Evolutionary conservation across 352 stramenopile genomes (phyloP).

Genomic region (Pythium brachiatum): DNA sequence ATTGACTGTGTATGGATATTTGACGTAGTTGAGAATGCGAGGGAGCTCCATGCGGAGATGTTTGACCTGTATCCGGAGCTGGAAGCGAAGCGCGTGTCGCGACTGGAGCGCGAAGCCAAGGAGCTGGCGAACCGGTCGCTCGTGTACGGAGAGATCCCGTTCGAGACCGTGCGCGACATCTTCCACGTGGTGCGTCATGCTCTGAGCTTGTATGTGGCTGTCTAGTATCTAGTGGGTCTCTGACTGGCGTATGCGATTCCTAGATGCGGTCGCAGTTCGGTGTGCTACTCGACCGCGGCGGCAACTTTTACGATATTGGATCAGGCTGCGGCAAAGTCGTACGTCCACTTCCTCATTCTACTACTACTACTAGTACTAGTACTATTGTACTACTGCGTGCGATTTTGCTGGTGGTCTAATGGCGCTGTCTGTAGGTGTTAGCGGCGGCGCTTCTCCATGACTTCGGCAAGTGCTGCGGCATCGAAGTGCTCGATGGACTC

Average conservation of each 20-base stretch:
- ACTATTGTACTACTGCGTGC: neutral
- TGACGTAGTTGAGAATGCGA: conserved; percentile 40
- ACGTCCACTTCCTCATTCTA: conserved; percentile 3
- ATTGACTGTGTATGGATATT: neutral
- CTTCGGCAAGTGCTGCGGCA: conserved; percentile 61
- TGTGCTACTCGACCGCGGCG: conserved; percentile 53
- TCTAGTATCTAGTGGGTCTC: no score
- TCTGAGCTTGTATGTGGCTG: neutral
- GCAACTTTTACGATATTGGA: conserved; percentile 70
- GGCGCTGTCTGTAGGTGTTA: conserved; percentile 35
- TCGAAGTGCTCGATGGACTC: conserved; percentile 64
- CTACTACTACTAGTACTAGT: neutral
- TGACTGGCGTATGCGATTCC: no score
- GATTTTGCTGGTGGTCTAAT: no score
- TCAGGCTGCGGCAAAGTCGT: conserved; percentile 75
- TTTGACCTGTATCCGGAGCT: conserved; percentile 47
- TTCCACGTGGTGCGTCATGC: conserved; percentile 46
- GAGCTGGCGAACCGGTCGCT: conserved; percentile 60
- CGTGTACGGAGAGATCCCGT: conserved; percentile 64
- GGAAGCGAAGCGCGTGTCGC: conserved; percentile 53
- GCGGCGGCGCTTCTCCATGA: conserved; percentile 57
- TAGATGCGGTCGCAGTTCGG: conserved; percentile 64
- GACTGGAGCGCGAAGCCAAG: conserved; percentile 64
- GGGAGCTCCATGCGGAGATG: conserved; percentile 42
- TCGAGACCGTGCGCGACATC: conserved; percentile 50